Conservation (phyloP, 768 basidiomycete genomes). For the Hericium erinaceus region DNA sequence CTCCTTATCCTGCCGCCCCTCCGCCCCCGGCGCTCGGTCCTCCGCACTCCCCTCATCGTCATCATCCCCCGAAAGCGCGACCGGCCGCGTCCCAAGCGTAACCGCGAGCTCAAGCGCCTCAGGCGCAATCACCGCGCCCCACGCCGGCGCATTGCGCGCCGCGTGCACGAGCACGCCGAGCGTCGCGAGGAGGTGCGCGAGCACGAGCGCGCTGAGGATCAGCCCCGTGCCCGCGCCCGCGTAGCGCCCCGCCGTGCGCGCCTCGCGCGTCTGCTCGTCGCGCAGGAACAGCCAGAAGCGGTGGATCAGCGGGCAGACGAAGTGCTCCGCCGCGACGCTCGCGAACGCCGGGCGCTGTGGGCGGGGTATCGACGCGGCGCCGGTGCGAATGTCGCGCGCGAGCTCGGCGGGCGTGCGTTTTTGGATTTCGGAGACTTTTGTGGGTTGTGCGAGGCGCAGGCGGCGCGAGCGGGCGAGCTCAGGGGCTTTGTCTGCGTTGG, state of each 20-base stretch:
- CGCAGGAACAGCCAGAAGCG: conserved; percentile 93
- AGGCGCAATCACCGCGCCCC: conserved; percentile 74
- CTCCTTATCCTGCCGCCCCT: conserved; percentile 35
- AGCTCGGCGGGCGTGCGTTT: conserved; percentile 8
- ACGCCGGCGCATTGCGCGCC: conserved; percentile 69
- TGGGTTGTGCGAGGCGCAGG: conserved; percentile 48
- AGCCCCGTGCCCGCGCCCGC: conserved; percentile 73
- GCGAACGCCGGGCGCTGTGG: conserved; percentile 37
- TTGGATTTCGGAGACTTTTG: conserved; percentile 36
- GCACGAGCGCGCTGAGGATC: conserved; percentile 67
- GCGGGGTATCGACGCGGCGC: not conserved
- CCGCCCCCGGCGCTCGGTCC: conserved; percentile 2
- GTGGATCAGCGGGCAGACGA: conserved; percentile 83
- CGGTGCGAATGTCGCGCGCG: conserved; percentile 3
- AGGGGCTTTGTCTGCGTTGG: conserved; percentile 47
- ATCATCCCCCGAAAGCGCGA: conserved; percentile 32
- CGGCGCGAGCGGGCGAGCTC: conserved; percentile 65
- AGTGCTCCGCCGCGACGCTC: conserved; percentile 76
- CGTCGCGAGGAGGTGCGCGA: conserved; percentile 69
- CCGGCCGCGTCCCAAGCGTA: conserved; percentile 60
- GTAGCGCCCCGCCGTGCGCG: conserved; percentile 56
- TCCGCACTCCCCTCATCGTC: conserved; percentile 17
- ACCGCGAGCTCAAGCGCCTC: conserved; percentile 78
- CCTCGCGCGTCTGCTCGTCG: conserved; percentile 72
- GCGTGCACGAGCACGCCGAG: conserved; percentile 77